These are phyloP conservation scores for Crithidia acanthocephali DNA, from an alignment of 208 protist species.

Conservation along the genomic window DNA sequence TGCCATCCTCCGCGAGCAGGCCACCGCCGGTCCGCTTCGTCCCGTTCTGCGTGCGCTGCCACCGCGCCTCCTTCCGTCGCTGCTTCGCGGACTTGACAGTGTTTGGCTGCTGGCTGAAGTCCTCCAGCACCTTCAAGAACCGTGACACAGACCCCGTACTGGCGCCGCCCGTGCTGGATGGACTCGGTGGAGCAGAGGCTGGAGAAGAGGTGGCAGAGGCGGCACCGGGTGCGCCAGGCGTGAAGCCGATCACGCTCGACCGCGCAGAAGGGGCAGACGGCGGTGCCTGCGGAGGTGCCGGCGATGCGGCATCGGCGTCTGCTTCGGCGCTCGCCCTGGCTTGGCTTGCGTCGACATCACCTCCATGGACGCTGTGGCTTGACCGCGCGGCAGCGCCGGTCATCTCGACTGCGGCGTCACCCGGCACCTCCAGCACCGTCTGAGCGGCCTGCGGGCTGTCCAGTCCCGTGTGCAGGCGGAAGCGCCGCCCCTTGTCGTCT, in stretches of 20 bases:
- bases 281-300: neutral
- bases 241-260: conserved; percentile 23
- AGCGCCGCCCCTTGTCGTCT: conserved; percentile 20
- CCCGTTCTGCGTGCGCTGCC: conserved; percentile 32
- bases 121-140: conserved; percentile 60
- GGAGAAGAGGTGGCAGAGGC: neutral
- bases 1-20: conserved; percentile 66
- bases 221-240: neutral
- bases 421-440: conserved; percentile 35
- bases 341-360: neutral
- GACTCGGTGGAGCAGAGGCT: too few species aligned
- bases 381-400: neutral
- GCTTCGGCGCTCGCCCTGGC: neutral
- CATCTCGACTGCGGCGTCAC: neutral
- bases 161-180: too few species aligned
- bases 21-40: conserved; percentile 7
- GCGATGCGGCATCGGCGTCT: neutral
- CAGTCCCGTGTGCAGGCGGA: conserved; percentile 77
- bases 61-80: conserved; percentile 32
- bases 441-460: conserved; percentile 47
- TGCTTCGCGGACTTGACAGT: conserved; percentile 18
- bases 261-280: neutral
- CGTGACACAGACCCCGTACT: conserved; percentile 45
- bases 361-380: neutral
- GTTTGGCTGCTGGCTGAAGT: conserved; percentile 42